Conservation (phyloP, 768 basidiomycete genomes). For the Boletus vinaceobasis region DNA sequence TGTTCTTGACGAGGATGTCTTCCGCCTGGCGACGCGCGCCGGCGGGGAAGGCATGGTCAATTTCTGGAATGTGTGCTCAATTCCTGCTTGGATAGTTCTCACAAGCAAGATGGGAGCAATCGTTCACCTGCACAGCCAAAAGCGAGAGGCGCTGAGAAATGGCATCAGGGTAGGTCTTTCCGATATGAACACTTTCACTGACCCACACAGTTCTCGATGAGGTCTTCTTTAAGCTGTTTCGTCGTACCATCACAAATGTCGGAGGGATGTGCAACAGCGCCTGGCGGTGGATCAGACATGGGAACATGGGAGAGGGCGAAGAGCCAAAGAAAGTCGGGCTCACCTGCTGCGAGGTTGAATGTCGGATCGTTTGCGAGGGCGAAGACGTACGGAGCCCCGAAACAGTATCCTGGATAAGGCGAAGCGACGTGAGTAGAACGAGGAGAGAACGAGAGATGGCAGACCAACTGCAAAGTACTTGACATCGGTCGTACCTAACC, state of each 20-base stretch:
- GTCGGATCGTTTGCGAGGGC: conserved; percentile 42
- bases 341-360: conserved; percentile 44
- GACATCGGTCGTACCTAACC: conserved; percentile 24
- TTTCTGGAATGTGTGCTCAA: conserved; percentile 35
- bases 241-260: conserved; percentile 4
- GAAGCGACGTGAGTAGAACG: not conserved
- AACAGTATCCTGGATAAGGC: conserved; percentile 49
- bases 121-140: conserved; percentile 51
- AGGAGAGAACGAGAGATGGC: not conserved
- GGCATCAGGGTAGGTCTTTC: not conserved
- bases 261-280: conserved; percentile 57
- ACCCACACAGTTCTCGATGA: conserved; percentile 50
- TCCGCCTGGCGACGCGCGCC: conserved; percentile 54
- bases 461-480: conserved; percentile 47
- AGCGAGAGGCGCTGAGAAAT: conserved; percentile 46
- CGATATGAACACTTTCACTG: conserved; percentile 11
- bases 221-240: conserved; percentile 40
- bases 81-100: not conserved
- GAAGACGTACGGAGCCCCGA: conserved; percentile 52
- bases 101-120: not conserved
- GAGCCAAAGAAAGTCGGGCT: not conserved
- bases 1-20: conserved; percentile 49
- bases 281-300: conserved; percentile 24
- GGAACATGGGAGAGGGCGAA: not conserved
- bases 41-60: conserved; percentile 51